These are phyloP conservation scores for Lodderomyces metapsilosis DNA, from an alignment of 1,139 yeast genomes.

Conservation along the genomic window DNA sequence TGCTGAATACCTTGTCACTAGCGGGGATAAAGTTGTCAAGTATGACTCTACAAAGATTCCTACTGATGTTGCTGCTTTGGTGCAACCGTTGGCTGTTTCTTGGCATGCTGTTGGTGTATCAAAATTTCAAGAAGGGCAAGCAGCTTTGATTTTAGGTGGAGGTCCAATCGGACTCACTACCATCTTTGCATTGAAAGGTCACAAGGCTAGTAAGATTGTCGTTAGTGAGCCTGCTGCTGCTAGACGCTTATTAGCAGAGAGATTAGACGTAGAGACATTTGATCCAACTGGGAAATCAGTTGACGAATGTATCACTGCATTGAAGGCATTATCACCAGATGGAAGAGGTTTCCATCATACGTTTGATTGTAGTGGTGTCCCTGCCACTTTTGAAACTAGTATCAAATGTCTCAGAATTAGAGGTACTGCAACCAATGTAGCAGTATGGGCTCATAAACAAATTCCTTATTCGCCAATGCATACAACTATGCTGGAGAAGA, in stretches of 20 bases:
- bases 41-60: constrained; percentile 34
- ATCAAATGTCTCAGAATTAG: constrained; percentile 50
- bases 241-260: constrained; percentile 52
- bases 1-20: constrained; percentile 53
- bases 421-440: constrained; percentile 64
- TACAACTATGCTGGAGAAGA: constrained; percentile 36
- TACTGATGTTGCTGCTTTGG: constrained; percentile 45
- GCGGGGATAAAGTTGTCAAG: constrained; percentile 33
- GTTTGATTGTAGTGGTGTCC: constrained; percentile 64
- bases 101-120: constrained; percentile 49
- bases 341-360: constrained; percentile 57
- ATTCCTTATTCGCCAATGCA: constrained; percentile 38
- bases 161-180: constrained; percentile 66
- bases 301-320: constrained; percentile 15
- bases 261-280: constrained; percentile 48
- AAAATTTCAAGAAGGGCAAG: constrained; percentile 38
- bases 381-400: constrained; percentile 52
- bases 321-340: constrained; percentile 40
- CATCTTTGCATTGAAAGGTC: constrained; percentile 55
- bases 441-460: constrained; percentile 41
- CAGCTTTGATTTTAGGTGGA: constrained; percentile 54
- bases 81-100: constrained; percentile 46
- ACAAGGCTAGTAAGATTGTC: constrained; percentile 51
- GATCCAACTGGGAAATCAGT: constrained; percentile 38
- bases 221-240: constrained; percentile 60